Base-by-base conservation (phyloP, 139 green algal species). In the Diplosphaera chodatii region DNA sequence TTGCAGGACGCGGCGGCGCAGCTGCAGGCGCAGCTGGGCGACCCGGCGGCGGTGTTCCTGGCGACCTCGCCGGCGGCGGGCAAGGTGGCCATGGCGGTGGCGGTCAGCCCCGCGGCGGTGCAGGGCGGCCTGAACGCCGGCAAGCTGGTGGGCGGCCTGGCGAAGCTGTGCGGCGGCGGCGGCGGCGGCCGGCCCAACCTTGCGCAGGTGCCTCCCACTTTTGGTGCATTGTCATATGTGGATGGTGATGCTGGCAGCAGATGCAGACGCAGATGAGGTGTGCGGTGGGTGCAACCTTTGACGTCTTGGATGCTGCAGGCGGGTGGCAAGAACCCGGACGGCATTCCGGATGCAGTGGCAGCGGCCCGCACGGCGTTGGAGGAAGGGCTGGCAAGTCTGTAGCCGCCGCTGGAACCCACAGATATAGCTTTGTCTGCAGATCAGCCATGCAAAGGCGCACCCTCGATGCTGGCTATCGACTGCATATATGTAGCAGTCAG, bases 91-190 rank as follows among this genome's bases (percentile, higher is more conserved):
- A 88, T 97, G 69, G 89, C 90, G 20, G 88, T 87, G 0, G 85
- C 84, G 4, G 87, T 92, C 63, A 82, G 77, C 40, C 74, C 77
- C 2, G 48, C 67, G 28, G 76, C 82, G 18, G 67, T 80, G 31
- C 83, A 82, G 66, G 68, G 32, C 8, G 84, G 84, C 0, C 40
- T 93, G 32, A 63, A 94, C 27, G 92, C 93, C 15, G 93, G 93
- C 68, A 92, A 94, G 73, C 82, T 97, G 32, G 80, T 96, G 20
- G 91, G 92, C 4, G 74, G 73, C 15, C 77, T 96, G 29, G 93
- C 92, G 30, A 95, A 96, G 80, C 67, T 94, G 48, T 97, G 93
- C 74, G 91, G 91, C 1, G 93, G 93, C 4, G 91, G 91, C 4
- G 93, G 93, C 25, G 93, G 93, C 25, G 93, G 93, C 28, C 86